These are phyloP conservation scores for Flaveria bidentis DNA, from an alignment of 129 eudicot species.

Conservation along the genomic window DNA sequence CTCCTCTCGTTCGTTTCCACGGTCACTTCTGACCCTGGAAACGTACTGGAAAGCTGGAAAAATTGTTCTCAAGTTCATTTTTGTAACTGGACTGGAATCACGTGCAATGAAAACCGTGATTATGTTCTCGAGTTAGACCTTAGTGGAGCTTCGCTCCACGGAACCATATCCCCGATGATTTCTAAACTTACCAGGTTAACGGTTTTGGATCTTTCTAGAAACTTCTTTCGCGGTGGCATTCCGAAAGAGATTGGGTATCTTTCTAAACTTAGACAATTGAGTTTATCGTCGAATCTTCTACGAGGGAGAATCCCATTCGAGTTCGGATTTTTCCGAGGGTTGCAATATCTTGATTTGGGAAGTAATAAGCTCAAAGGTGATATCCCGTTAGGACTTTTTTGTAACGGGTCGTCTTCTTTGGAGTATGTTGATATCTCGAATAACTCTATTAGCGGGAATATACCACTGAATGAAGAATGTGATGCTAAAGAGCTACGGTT, in stretches of 20 bases:
- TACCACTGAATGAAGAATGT: conserved; percentile 57
- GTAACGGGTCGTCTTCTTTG: conserved; percentile 61
- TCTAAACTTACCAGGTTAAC: conserved; percentile 48
- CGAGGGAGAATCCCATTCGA: conserved; percentile 60
- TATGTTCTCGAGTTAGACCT: conserved; percentile 57
- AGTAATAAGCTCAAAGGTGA: conserved; percentile 64
- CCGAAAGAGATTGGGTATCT: conserved; percentile 62
- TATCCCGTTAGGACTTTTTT: conserved; percentile 60
- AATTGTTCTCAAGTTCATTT: conserved; percentile 39
- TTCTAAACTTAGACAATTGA: conserved; percentile 52
- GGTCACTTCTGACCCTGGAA: conserved; percentile 49
- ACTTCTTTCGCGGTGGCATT: conserved; percentile 61
- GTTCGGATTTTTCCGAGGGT: conserved; percentile 47
- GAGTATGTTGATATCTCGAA: conserved; percentile 82
- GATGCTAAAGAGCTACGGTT: conserved; percentile 52
- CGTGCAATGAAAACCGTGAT: conserved; percentile 45
- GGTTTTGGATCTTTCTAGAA: conserved; percentile 71
- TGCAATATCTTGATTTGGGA: conserved; percentile 71
- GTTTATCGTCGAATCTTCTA: conserved; percentile 67
- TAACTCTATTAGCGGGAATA: conserved; percentile 63
- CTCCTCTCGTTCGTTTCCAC: conserved; percentile 58
- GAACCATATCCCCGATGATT: conserved; percentile 62
- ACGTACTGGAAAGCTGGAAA: conserved; percentile 51
- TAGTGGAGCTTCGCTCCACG: conserved; percentile 56
- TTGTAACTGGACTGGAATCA: conserved; percentile 75